Percentiles rank a stretch among this genome's conserved stretches.
Evolutionary conservation across 106 monocot genomes (phyloP).

Genomic region (Allium fistulosum): DNA sequence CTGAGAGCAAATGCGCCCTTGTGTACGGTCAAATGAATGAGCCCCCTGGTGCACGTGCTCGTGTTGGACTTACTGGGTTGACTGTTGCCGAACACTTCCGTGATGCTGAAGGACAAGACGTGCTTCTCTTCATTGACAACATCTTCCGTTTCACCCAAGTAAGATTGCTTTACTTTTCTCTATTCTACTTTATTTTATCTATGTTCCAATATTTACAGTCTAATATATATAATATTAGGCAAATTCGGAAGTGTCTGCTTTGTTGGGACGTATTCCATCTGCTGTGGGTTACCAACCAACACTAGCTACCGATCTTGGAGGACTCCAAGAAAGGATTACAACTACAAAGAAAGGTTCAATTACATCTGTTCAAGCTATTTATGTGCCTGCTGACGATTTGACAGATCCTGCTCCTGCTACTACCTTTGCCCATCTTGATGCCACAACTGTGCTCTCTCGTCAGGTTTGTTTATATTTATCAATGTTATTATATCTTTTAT

Average conservation of each 20-base stretch:
- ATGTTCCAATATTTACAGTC: no score
- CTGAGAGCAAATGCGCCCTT: constrained; percentile 58
- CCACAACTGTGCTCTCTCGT: constrained; percentile 77
- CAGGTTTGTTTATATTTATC: constrained; percentile 26
- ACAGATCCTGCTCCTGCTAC: constrained; percentile 89
- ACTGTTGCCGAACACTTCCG: constrained; percentile 87
- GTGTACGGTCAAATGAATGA: constrained; percentile 92
- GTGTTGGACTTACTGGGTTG: constrained; percentile 75
- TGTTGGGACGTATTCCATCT: constrained; percentile 88
- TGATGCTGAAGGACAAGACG: constrained; percentile 90
- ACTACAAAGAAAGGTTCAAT: constrained; percentile 89
- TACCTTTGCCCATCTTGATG: constrained; percentile 90
- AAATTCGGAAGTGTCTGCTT: constrained; percentile 84
- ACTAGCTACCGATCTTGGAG: constrained; percentile 83
- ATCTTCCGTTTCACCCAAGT: constrained; percentile 89
- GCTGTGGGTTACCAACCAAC: constrained; percentile 82
- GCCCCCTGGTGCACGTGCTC: constrained; percentile 88
- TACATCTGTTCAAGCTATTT: constrained; percentile 86
- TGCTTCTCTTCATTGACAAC: constrained; percentile 86
- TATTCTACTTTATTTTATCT: not conserved
- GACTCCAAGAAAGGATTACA: constrained; percentile 77
- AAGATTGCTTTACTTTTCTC: not conserved
- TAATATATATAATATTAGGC: not conserved
- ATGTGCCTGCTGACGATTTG: constrained; percentile 90
- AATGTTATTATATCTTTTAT: not conserved